phyloP scores from a whole-genome alignment of 345 rosid species.

The Sonneratia alba region DNA sequence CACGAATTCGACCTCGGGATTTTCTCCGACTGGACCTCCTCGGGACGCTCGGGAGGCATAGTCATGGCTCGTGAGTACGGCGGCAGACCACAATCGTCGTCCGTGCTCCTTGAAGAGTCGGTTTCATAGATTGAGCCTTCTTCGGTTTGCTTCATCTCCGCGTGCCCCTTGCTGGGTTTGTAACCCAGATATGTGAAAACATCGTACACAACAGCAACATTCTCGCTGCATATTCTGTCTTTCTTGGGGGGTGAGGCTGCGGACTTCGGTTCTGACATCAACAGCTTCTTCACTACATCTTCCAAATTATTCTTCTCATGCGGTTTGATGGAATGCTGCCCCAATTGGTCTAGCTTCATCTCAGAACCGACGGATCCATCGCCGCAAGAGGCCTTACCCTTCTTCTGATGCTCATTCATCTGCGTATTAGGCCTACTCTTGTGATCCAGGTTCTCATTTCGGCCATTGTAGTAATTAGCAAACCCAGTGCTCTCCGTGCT shows the following conservation, averaged over 20 bases:
- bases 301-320: neutral
- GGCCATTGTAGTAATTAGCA: slow-evolving; percentile 26
- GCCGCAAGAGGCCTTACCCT: slow-evolving; percentile 1
- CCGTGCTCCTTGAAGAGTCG: slow-evolving; percentile 8
- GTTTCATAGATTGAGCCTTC: neutral
- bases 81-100: slow-evolving; percentile 8
- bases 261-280: neutral
- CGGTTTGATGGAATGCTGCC: neutral
- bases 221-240: slow-evolving; percentile 20
- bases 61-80: slow-evolving; percentile 39
- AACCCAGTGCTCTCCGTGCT: slow-evolving; percentile 22
- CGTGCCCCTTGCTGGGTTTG: slow-evolving; percentile 10
- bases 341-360: neutral
- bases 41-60: slow-evolving; percentile 44
- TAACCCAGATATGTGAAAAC: slow-evolving; percentile 11
- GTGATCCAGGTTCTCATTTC: slow-evolving; percentile 13
- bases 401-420: slow-evolving; percentile 14
- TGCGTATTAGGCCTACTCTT: slow-evolving; percentile 14
- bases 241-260: neutral
- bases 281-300: neutral
- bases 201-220: slow-evolving; percentile 11
- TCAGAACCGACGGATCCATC: slow-evolving; percentile 5
- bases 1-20: slow-evolving; percentile 29
- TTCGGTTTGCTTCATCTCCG: neutral
- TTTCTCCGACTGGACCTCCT: slow-evolving; percentile 8